Base-by-base conservation (phyloP, 2,329 filamentous ascomycete species). In the Xylaria digitata region DNA sequence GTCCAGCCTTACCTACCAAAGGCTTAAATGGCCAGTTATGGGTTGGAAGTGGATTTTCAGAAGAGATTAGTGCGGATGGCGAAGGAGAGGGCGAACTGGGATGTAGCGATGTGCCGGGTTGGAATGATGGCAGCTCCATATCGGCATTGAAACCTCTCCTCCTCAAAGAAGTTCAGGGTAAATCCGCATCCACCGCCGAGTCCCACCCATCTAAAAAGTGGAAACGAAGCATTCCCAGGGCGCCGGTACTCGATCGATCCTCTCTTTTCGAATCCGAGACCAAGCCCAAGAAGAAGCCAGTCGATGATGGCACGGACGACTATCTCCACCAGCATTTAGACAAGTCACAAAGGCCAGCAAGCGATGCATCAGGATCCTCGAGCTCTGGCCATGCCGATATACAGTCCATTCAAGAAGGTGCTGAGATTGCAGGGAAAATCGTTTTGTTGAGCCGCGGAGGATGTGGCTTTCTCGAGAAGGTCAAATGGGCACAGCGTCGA, bases 391-490 rank as follows among this genome's bases (percentile, higher is more conserved):
- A 97, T 80, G 93, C 93, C 67, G 93, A 97, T 79, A 97, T 97
- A 68, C 93, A 97, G 78, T 95, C 91, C 1, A 84, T 97, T 67
- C 94, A 97, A 79, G 93, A 97, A 80, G 90, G 90, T 60, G 94
- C 95, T 23, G 95, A 98, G 78, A 98, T 99, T 70, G 86, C 90
- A 37, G 96, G 96, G 71, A 98, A 97, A 80, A 89, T 99, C 54
- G 96, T 97, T 1, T 83, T 99, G 59, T 84, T 99, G 63, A 96
- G 93, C 78, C 89, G 96, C 62, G 96, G 96, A 65, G 96, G 95
- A 7, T 99, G 96, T 79, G 96, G 96, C 5, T 99, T 99, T 78
- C 81, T 97, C 67, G 95, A 98, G 77, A 99, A 99, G 80, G 93
- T 96, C 70, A 95, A 96, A 82, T 99, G 96, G 96, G 93, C 92